Evolutionary conservation across 306 rosid species (phyloP).

Genomic region (Psophocarpus tetragonolobus): DNA sequence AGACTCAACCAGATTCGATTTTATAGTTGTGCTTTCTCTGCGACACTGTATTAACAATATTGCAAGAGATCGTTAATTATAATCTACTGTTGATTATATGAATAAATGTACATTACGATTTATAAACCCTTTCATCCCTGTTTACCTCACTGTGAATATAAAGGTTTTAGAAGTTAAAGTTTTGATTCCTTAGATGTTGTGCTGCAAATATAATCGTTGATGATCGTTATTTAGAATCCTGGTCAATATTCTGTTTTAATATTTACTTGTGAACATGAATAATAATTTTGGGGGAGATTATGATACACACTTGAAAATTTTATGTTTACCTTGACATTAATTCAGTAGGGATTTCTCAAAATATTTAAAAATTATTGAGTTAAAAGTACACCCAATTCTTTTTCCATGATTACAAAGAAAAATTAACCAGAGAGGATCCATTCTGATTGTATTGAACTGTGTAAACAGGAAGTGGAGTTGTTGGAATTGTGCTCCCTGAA

Average conservation of each 20-base stretch:
- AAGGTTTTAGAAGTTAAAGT: not conserved
- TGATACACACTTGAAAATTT: not conserved
- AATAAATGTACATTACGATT: not conserved
- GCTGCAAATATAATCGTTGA: not conserved
- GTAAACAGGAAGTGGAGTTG: conserved; percentile 57
- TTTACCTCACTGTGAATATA: not conserved
- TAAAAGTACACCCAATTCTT: not conserved
- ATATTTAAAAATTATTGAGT: not conserved
- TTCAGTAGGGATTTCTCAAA: not conserved
- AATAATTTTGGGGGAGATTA: not conserved
- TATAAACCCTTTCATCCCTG: not conserved
- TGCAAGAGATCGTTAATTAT: not conserved
- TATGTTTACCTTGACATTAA: not conserved
- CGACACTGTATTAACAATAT: not conserved
- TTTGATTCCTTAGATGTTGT: not conserved
- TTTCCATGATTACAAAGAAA: not conserved
- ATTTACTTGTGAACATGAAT: not conserved
- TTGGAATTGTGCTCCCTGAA: conserved; percentile 73
- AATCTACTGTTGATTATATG: not conserved
- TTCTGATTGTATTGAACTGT: not conserved
- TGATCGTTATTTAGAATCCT: not conserved
- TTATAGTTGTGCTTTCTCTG: not conserved
- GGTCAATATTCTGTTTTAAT: not conserved
- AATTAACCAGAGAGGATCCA: not conserved
- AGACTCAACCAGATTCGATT: not conserved